Conservation (phyloP, 2,329 filamentous ascomycete species). For the Mollisia scopiformis region DNA sequence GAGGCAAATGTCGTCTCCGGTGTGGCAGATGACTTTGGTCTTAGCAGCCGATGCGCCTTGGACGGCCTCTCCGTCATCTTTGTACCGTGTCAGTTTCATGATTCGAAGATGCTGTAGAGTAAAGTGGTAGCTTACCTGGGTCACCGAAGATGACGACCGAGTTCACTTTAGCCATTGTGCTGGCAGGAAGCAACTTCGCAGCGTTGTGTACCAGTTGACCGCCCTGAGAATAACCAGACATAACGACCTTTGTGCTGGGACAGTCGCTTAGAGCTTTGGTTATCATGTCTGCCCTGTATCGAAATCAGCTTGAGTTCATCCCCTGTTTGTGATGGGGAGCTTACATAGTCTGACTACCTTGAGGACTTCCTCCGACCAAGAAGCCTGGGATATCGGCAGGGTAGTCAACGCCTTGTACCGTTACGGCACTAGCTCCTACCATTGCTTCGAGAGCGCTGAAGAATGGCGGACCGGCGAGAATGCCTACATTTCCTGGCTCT, state of each 20-base stretch:
- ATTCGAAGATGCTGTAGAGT: background rate
- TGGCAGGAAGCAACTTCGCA: slow-evolving; percentile 21
- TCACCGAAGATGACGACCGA: slow-evolving; percentile 34
- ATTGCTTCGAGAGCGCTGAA: slow-evolving; percentile 46
- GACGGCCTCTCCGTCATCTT: slow-evolving; percentile 22
- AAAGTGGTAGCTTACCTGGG: slow-evolving; percentile 17
- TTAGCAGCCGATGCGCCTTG: slow-evolving; percentile 16
- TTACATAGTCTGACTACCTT: slow-evolving; percentile 45
- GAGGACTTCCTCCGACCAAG: slow-evolving; percentile 46
- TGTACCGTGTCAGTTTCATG: background rate
- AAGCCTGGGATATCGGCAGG: slow-evolving; percentile 47
- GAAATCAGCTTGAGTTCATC: background rate
- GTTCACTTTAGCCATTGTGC: slow-evolving; percentile 21
- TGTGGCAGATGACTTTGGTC: slow-evolving; percentile 27
- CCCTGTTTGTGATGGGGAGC: background rate
- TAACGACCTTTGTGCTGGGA: slow-evolving; percentile 28
- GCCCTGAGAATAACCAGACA: slow-evolving; percentile 30
- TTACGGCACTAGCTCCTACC: slow-evolving; percentile 48
- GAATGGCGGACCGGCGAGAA: slow-evolving; percentile 52
- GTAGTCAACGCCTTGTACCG: slow-evolving; percentile 58
- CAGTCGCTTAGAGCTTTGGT: slow-evolving; percentile 21
- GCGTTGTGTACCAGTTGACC: slow-evolving; percentile 33
- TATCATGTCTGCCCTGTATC: slow-evolving; percentile 17
- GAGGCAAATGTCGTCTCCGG: slow-evolving; percentile 29
- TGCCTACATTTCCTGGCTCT: slow-evolving; percentile 55